These are phyloP conservation scores for Mytilinidion resinicola DNA, from an alignment of 495 filamentous ascomycete species.

Conservation along the genomic window DNA sequence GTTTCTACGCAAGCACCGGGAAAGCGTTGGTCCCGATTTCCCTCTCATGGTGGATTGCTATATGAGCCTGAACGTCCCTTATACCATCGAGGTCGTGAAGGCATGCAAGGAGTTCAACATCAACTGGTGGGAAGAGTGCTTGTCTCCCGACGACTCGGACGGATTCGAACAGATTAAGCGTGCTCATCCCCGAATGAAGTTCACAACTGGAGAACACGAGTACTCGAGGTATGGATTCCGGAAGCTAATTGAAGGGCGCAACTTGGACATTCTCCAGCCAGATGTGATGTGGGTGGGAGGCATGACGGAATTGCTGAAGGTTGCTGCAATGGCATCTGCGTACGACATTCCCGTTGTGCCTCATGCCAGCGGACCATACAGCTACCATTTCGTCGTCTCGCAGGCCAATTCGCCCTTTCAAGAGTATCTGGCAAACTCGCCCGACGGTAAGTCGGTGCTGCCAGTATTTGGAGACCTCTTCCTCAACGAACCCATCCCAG, in stretches of 20 bases:
- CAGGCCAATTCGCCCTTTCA: conserved; percentile 89
- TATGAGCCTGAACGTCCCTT: conserved; percentile 87
- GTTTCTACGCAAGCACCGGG: conserved; percentile 76
- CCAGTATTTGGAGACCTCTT: conserved; percentile 91
- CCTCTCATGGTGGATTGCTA: conserved; percentile 94
- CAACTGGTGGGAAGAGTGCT: conserved; percentile 95
- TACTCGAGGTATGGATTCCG: conserved; percentile 90
- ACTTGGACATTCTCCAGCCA: conserved; percentile 87
- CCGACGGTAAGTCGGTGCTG: conserved; percentile 78
- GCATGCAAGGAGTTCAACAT: conserved; percentile 75
- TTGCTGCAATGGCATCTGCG: conserved; percentile 79
- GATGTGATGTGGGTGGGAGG: conserved; percentile 97
- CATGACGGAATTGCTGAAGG: conserved; percentile 83
- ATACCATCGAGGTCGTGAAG: conserved; percentile 84
- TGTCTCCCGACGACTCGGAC: conserved; percentile 83
- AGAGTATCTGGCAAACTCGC: conserved; percentile 87
- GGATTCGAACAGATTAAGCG: conserved; percentile 82
- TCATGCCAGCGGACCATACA: conserved; percentile 86
- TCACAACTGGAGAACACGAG: conserved; percentile 93
- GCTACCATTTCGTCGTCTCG: conserved; percentile 89
- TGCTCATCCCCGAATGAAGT: conserved; percentile 83
- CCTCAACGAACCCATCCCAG: conserved; percentile 82
- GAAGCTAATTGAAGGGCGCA: conserved; percentile 84
- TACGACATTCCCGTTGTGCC: conserved; percentile 95
- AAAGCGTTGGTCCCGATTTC: conserved; percentile 79